Base-by-base conservation (phyloP, 2,329 filamentous ascomycete genomes). In the Aureobasidium sp. region DNA sequence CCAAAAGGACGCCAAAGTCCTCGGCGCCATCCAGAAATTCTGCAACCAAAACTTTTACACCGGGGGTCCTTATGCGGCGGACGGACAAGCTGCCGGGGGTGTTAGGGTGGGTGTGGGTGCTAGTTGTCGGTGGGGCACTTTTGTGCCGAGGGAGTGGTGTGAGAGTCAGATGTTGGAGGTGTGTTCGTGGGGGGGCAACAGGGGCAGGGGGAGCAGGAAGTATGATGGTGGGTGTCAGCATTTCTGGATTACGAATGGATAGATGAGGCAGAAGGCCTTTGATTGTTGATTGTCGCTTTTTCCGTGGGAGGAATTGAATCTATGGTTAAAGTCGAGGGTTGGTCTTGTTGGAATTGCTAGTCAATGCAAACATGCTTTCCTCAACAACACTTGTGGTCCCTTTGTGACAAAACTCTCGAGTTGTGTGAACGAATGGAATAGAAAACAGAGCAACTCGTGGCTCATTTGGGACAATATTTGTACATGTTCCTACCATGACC, bases 151-250 rank as follows among this genome's bases (percentile, higher is more conserved):
- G 29, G 40, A 17, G 8, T 57, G 53, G 53, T 57, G 53, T 19
- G 29, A 57, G 53, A n/a, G 13, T 23, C 53, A 57, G 53, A 46
- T 57, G 40, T 46, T 37, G 19, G 53, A 57, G 40, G 21, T 27
- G 15, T 57, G 53, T n/a, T 29, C 29, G 0, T 7, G 3, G 13
- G 53, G 53, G 4, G 9, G 7, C 6, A 10, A 10, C 1, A 57
- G 27, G 27, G 53, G 53, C 8, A 13, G 40, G 9, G 40, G 40
- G 4, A 7, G 19, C 0, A 33, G 29, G 1, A n/a, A 15, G 8
- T 57, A 57, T 27, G 40, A 45, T 35, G 11, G 13, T 37, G 53
- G 53, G 1, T 57, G 53, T 17, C 53, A 57, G 53, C 23, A 37
- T 21, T 57, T 57, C 21, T 45, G 29, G 27, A 57, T 57, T 15